phyloP scores from a whole-genome alignment of 345 rosid genomes.

The Barbarea vulgaris region DNA sequence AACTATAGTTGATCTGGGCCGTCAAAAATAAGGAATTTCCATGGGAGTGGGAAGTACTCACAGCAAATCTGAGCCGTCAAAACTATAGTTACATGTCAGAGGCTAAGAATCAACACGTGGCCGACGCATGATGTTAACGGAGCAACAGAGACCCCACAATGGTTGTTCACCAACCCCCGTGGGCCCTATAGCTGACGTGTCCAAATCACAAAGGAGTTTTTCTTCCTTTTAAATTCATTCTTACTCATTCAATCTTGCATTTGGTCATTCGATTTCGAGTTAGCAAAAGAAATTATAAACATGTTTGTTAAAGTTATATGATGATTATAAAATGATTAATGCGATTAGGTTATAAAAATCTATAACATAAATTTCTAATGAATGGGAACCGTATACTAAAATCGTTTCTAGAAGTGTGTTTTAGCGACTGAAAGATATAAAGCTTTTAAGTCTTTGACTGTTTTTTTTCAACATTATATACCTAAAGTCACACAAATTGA shows the following conservation, averaged over 20 bases:
- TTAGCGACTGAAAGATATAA: neutral
- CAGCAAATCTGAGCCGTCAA: conserved; percentile 7
- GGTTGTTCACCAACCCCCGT: conserved; percentile 34
- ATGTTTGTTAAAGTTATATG: neutral
- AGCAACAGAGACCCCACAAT: conserved; percentile 4
- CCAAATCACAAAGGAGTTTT: neutral
- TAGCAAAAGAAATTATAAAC: neutral
- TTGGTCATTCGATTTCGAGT: conserved; percentile 1
- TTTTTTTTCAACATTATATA: conserved; percentile 28
- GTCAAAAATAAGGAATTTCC: neutral
- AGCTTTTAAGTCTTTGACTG: conserved; percentile 32
- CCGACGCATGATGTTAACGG: neutral
- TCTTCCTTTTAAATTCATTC: neutral
- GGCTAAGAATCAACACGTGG: conserved; percentile 4
- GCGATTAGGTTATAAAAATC: neutral
- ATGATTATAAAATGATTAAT: neutral
- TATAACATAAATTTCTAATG: neutral
- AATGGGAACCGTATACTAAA: neutral
- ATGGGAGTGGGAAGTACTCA: neutral
- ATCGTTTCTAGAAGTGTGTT: conserved; percentile 18
- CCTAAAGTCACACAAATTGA: neutral
- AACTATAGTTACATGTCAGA: neutral
- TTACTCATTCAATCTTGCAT: neutral
- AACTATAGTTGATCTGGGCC: neutral
- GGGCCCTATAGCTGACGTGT: conserved; percentile 31